Evolutionary conservation across 306 rosid species (phyloP), one percentile per base, ranked within the genome.

Genomic region (Vigna hirtella): DNA sequence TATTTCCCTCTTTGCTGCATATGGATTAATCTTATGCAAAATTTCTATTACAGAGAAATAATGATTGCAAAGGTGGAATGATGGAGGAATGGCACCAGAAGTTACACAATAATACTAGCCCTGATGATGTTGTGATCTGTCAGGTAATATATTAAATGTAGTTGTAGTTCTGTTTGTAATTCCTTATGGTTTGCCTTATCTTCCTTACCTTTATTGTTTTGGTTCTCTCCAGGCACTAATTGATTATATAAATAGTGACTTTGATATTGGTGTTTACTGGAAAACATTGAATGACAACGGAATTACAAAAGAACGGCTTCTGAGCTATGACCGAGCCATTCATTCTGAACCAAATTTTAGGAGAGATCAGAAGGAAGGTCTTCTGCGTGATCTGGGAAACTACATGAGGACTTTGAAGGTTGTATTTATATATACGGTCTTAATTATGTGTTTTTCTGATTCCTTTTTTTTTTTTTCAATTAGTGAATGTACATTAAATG

Each of bases 81-180:
- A 95, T 95, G 98, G 99, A 95, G 85, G 97, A 95, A 86, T 95
- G 99, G 99, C 99, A 95, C 83, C 99, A 95, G 80, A 95, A 95
- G 87, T 87, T 95, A 86, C 99, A 95, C 85, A 95, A 95, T 74
- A 95, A 95, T 86, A 95, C 99, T 58, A 95, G 99, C 70, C 99
- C 99, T 9, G 99, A 95, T 88, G 99, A 95, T 80, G 93, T 95
- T 84, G 84, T 95, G 61, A 93, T 95, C 78, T 95, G 99, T 85
- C 99, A 95, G 97, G 99, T 95, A 89, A 71, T 82, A 74, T 26
- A 26, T 26, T 26, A 26, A 26, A 26, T 26, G 28, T 34, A 70
- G 73, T 47, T 74, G 42, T 52, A 78, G 36, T 79, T 81, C 55
- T 75, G 73, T 80, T 49, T 70, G 67, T 58, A 61, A 69, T 77